Evolutionary conservation across 2,329 filamentous ascomycete genomes (phyloP).

Genomic region (Fusarium sp.): DNA sequence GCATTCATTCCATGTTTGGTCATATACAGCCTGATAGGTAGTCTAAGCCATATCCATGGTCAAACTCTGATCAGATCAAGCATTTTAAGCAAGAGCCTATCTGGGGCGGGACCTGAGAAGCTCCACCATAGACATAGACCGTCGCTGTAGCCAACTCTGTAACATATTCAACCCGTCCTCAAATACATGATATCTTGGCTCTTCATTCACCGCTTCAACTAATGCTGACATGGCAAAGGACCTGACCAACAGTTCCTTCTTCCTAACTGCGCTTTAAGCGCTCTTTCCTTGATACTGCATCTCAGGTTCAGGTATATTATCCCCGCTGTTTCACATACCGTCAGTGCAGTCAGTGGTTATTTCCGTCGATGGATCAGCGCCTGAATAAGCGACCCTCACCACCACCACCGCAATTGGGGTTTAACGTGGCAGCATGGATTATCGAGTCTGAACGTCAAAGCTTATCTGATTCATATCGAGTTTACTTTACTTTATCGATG

Average conservation of each 20-base stretch:
- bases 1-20: not conserved
- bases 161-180: not conserved
- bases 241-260: not conserved
- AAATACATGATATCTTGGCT: conserved; percentile 17
- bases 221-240: not conserved
- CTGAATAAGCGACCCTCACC: not conserved
- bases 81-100: conserved; percentile 1
- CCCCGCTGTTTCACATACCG: conserved; percentile 5
- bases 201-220: conserved; percentile 1
- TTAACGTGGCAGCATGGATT: conserved; percentile 6
- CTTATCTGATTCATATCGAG: not conserved
- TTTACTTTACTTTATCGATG: not conserved
- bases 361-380: not conserved
- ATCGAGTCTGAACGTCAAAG: not conserved
- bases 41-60: not conserved
- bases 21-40: not conserved
- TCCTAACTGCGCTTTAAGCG: not conserved
- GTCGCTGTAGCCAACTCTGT: not conserved
- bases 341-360: not conserved
- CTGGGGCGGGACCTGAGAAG: not conserved
- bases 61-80: conserved; percentile 23
- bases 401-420: not conserved
- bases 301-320: not conserved
- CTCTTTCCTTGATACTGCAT: conserved; percentile 6
- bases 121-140: not conserved